A percentile compares a stretch with the other conserved stretches of the same genome.
Evolutionary conservation across 331 rosid genomes (phyloP).

Genomic region (Stylosanthes scabra): DNA sequence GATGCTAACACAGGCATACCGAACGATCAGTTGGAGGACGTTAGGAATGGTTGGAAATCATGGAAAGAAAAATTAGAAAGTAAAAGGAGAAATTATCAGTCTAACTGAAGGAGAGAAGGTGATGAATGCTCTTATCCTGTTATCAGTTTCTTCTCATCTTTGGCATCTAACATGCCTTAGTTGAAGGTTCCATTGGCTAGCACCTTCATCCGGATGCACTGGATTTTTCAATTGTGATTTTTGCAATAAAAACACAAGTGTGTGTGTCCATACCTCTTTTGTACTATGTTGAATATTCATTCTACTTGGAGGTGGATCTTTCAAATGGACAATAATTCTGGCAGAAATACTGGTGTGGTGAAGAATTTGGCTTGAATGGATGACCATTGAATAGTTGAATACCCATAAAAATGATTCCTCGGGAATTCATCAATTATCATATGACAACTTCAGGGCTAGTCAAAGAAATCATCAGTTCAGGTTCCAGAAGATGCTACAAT

Average conservation of each 20-base stretch:
- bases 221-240: not conserved
- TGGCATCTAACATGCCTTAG: not conserved
- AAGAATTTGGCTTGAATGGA: constrained; percentile 12
- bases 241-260: not conserved
- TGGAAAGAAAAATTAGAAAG: constrained; percentile 58
- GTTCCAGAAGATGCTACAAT: not conserved
- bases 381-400: not conserved
- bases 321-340: constrained; percentile 26
- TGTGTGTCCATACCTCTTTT: not conserved
- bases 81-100: constrained; percentile 30
- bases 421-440: constrained; percentile 15
- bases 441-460: not conserved
- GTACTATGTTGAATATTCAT: not conserved
- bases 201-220: not conserved
- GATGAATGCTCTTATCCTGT: constrained; percentile 12
- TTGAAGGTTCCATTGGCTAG: constrained; percentile 27
- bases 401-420: constrained; percentile 12
- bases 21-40: constrained; percentile 62
- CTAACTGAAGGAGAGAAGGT: constrained; percentile 37
- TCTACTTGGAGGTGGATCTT: constrained; percentile 10
- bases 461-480: not conserved
- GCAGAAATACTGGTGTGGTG: not conserved
- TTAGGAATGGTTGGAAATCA: constrained; percentile 67
- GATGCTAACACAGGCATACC: constrained; percentile 75
- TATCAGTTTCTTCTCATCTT: constrained; percentile 27